Conservation (phyloP, 345 rosid genomes). For the Citrus reticulata region DNA sequence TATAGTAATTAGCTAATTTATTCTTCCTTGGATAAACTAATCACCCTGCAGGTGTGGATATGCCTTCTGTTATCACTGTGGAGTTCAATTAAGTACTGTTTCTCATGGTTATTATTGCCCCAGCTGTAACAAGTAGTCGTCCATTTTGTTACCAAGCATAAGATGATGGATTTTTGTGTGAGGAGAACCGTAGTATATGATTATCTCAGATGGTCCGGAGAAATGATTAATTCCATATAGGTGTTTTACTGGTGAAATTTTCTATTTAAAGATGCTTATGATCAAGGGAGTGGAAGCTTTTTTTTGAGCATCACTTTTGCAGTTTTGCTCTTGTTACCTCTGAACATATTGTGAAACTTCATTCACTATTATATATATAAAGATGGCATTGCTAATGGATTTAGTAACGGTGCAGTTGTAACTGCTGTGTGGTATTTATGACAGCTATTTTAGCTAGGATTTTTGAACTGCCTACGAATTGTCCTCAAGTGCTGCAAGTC, state of each 20-base stretch:
- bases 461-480: not conserved
- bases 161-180: not conserved
- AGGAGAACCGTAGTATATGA: not conserved
- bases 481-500: not conserved
- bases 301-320: not conserved
- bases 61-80: constrained; percentile 17
- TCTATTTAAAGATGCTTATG: not conserved
- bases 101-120: not conserved
- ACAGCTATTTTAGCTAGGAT: not conserved
- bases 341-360: not conserved
- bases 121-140: not conserved
- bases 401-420: too few species aligned
- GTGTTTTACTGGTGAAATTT: not conserved
- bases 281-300: not conserved
- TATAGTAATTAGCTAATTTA: not conserved
- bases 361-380: too few species aligned
- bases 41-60: constrained; percentile 4
- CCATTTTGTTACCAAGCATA: not conserved
- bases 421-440: not conserved
- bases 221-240: not conserved
- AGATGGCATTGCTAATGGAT: too few species aligned
- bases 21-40: not conserved
- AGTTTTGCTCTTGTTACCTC: not conserved
- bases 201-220: not conserved
- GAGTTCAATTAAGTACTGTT: not conserved